Percentiles rank a stretch among this genome's conserved stretches.
Evolutionary conservation across 2,329 filamentous ascomycete genomes (phyloP).

Genomic region (Alternaria arbusti): DNA sequence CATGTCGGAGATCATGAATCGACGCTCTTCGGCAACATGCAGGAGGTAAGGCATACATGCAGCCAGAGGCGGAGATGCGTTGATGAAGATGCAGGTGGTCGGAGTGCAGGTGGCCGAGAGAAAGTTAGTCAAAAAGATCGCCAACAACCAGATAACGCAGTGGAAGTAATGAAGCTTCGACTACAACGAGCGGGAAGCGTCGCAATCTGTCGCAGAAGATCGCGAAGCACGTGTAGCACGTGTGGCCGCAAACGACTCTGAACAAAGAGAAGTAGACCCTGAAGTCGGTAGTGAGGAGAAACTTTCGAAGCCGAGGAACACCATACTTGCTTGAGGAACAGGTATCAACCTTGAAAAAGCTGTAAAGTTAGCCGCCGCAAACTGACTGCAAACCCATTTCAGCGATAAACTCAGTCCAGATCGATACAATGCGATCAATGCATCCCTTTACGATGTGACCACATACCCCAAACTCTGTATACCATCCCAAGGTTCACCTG

Average conservation of each 20-base stretch:
- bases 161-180: background rate
- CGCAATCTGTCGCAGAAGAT: fast-evolving
- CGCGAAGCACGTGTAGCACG: background rate
- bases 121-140: background rate
- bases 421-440: background rate
- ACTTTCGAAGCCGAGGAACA: background rate
- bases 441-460: background rate
- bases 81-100: background rate
- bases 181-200: background rate
- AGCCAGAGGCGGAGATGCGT: background rate
- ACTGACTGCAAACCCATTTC: background rate
- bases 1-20: background rate
- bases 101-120: background rate
- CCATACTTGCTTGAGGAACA: background rate
- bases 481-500: background rate
- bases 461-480: background rate
- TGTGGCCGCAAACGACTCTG: background rate
- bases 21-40: too few relatives aligned
- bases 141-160: background rate
- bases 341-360: background rate
- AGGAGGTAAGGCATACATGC: background rate
- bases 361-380: background rate
- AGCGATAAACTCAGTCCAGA: background rate
- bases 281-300: background rate
- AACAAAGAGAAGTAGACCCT: background rate